Conservation (phyloP, 441 rosid species). For the Aleurites moluccanus region DNA sequence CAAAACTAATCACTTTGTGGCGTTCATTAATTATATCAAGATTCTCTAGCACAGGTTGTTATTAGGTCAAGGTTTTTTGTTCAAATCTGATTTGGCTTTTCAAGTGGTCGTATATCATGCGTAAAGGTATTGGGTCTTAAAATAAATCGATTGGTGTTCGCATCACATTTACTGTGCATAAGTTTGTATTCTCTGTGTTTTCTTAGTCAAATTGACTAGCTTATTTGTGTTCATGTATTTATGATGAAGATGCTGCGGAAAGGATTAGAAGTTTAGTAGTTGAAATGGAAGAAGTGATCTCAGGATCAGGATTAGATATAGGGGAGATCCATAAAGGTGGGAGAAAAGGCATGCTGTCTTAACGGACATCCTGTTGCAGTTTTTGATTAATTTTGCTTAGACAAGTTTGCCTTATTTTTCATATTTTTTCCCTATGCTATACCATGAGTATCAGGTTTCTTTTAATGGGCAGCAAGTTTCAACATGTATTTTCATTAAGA, state of each 20-base stretch:
- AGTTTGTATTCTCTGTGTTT: neutral
- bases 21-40: no score
- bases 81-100: no score
- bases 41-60: no score
- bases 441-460: neutral
- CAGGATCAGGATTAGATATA: neutral
- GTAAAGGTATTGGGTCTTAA: no score
- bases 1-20: no score
- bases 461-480: neutral
- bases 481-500: no score
- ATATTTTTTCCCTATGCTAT: neutral
- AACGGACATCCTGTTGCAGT: neutral
- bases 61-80: no score
- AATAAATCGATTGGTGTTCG: no score
- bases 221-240: slow-evolving; percentile 14
- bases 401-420: neutral
- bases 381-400: neutral
- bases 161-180: neutral
- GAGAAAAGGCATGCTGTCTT: neutral
- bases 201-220: slow-evolving; percentile 6
- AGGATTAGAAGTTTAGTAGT: slow-evolving; percentile 28
- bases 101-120: no score
- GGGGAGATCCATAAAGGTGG: neutral
- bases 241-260: slow-evolving; percentile 56
- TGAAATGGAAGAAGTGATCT: slow-evolving; percentile 9